These are phyloP conservation scores for Cladobotryum mycophilum DNA, from an alignment of 2,329 filamentous ascomycete genomes.

Conservation along the genomic window DNA sequence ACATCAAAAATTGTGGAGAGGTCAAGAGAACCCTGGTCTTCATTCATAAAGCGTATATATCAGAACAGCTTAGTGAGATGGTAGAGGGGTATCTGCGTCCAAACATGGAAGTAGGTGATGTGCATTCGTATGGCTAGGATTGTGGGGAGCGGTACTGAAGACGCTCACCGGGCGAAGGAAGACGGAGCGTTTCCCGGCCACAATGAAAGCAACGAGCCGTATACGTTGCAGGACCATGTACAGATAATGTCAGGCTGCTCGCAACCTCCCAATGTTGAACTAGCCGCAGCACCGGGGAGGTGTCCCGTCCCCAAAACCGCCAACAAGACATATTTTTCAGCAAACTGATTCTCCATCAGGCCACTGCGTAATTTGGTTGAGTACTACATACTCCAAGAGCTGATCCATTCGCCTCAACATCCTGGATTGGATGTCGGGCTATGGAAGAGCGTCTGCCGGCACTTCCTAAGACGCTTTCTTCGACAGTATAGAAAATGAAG, in stretches of 20 bases:
- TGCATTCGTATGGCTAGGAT: slow-evolving; percentile 6
- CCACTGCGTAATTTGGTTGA: neutral
- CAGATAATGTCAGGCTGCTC: slow-evolving; percentile 17
- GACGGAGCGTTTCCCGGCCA: slow-evolving; percentile 13
- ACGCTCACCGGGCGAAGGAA: slow-evolving; percentile 1
- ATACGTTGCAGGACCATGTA: slow-evolving; percentile 20
- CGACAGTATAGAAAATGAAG: neutral
- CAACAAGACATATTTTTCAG: slow-evolving; percentile 13
- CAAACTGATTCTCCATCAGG: slow-evolving; percentile 13
- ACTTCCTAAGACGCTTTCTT: slow-evolving; percentile 1
- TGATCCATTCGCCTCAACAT: slow-evolving; percentile 2
- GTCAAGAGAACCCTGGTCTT: slow-evolving; percentile 24
- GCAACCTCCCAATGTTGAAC: slow-evolving; percentile 20
- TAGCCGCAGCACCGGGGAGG: slow-evolving; percentile 11
- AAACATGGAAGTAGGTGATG: slow-evolving; percentile 1
- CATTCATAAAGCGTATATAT: slow-evolving; percentile 15
- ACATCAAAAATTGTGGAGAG: slow-evolving; percentile 30
- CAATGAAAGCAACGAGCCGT: slow-evolving; percentile 26
- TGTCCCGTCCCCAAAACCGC: slow-evolving; percentile 15
- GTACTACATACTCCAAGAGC: slow-evolving; percentile 7
- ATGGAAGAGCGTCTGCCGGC: neutral
- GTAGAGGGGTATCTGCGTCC: slow-evolving; percentile 8
- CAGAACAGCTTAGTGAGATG: slow-evolving; percentile 7
- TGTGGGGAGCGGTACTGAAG: neutral
- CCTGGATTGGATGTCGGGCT: slow-evolving; percentile 1